A percentile compares a stretch with the other conserved stretches of the same genome.
phyloP scores from a whole-genome alignment of 2,329 filamentous ascomycete species.

The Didymosphaeria variabile region DNA sequence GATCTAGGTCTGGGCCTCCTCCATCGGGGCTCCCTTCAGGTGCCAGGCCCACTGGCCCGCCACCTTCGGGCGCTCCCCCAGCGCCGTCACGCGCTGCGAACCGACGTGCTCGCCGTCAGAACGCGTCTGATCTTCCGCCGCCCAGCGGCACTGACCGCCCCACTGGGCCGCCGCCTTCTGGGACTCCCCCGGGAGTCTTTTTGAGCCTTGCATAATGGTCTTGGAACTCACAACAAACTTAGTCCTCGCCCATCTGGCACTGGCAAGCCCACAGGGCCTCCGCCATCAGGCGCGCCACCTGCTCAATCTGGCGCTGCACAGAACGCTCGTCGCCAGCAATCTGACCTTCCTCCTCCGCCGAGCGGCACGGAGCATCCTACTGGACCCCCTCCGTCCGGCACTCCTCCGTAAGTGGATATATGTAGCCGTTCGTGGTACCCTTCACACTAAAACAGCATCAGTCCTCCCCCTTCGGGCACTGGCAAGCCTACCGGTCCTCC shows the following conservation, averaged over 20 bases:
- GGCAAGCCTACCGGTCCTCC: neutral
- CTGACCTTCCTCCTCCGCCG: neutral
- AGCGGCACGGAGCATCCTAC: neutral
- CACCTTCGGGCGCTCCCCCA: constrained; percentile 9
- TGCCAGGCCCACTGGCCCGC: constrained; percentile 2
- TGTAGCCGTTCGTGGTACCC: too few relatives aligned
- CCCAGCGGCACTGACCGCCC: neutral
- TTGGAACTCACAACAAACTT: neutral
- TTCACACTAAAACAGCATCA: too few relatives aligned
- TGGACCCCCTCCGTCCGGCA: neutral
- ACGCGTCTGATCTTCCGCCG: neutral
- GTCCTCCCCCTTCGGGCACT: neutral
- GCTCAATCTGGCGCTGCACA: neutral
- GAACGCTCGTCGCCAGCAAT: neutral
- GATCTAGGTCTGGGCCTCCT: neutral
- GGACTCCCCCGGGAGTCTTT: neutral
- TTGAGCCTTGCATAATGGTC: too few relatives aligned
- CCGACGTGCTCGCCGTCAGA: neutral
- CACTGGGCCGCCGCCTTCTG: neutral
- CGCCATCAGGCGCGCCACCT: constrained; percentile 4
- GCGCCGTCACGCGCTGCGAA: neutral
- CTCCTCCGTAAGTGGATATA: neutral
- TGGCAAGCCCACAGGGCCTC: neutral
- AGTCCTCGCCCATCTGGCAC: neutral
- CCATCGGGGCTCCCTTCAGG: constrained; percentile 1